A percentile compares a stretch with the other conserved stretches of the same genome.
These are phyloP conservation scores for Lachancea kluyveri DNA, from an alignment of 805 yeast species.

Conservation along the genomic window DNA sequence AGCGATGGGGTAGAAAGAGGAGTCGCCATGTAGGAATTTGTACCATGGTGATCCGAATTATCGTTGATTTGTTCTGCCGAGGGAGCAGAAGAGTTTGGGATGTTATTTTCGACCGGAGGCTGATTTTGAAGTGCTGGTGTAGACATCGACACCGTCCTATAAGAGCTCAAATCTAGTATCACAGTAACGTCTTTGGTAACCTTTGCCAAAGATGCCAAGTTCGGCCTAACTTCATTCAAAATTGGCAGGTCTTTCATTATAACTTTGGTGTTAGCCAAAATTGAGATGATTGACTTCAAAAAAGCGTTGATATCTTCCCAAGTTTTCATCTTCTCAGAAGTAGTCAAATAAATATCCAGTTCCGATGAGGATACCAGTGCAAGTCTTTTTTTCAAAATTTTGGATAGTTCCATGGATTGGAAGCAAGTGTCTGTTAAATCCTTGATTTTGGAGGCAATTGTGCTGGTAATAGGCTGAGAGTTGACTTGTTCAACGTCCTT, in stretches of 20 bases:
- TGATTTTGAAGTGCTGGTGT: conserved; percentile 9
- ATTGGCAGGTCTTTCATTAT: conserved; percentile 79
- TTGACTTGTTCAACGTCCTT: conserved; percentile 20
- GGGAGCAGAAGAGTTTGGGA: too few relatives aligned
- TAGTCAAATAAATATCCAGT: conserved; percentile 32
- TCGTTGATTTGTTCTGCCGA: too few relatives aligned
- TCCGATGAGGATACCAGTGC: conserved; percentile 36
- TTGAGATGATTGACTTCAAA: conserved; percentile 74
- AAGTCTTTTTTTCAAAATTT: conserved; percentile 52
- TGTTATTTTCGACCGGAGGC: too few relatives aligned
- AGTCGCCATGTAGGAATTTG: too few relatives aligned
- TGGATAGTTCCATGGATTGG: conserved; percentile 76
- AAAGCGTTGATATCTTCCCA: conserved; percentile 85
- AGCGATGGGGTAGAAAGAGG: conserved; percentile 12
- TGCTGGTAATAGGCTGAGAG: conserved; percentile 25
- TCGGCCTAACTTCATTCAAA: conserved; percentile 71
- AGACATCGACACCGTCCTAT: conserved; percentile 32
- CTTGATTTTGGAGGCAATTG: conserved; percentile 57
- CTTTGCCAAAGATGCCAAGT: conserved; percentile 74
- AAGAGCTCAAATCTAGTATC: conserved; percentile 64
- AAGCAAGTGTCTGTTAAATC: conserved; percentile 76
- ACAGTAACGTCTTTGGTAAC: conserved; percentile 90
- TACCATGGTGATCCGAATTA: too few relatives aligned
- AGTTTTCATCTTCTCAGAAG: conserved; percentile 52
- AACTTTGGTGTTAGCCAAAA: conserved; percentile 75